These are phyloP conservation scores for Lyophyllum atratum DNA, from an alignment of 768 basidiomycete species.

Conservation along the genomic window DNA sequence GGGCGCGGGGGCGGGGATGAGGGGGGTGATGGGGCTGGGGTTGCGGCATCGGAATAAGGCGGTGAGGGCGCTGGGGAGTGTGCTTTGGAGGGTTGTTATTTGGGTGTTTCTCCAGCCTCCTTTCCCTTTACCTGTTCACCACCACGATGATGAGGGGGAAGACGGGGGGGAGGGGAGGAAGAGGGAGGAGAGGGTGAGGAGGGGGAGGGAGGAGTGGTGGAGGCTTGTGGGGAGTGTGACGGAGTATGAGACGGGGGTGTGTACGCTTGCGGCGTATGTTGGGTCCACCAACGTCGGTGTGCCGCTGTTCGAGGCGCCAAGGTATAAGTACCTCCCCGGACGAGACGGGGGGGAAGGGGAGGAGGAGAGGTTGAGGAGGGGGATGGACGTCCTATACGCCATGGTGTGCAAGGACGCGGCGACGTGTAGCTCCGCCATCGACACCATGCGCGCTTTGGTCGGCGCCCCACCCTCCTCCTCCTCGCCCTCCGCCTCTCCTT, in stretches of 20 bases:
- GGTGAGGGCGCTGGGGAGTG: slow-evolving; percentile 59
- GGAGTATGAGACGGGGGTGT: slow-evolving; percentile 19
- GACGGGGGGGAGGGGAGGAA: slow-evolving; percentile 24
- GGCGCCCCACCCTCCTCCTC: slow-evolving; percentile 14
- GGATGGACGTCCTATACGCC: slow-evolving; percentile 48
- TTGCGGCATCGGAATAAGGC: slow-evolving; percentile 65
- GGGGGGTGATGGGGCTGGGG: slow-evolving; percentile 53
- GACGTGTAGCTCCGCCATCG: slow-evolving; percentile 56
- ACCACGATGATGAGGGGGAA: slow-evolving; percentile 29
- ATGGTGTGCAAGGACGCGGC: slow-evolving; percentile 61
- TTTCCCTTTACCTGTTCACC: slow-evolving; percentile 29
- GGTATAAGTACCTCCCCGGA: neutral
- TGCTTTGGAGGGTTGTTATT: slow-evolving; percentile 64
- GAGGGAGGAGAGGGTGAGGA: slow-evolving; percentile 26
- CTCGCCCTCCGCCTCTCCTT: neutral
- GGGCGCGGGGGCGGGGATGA: slow-evolving; percentile 46
- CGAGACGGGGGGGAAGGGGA: slow-evolving; percentile 11
- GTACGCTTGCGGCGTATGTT: slow-evolving; percentile 17
- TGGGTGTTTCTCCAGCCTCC: slow-evolving; percentile 70
- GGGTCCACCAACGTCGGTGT: slow-evolving; percentile 13
- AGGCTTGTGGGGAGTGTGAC: slow-evolving; percentile 47
- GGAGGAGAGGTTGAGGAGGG: slow-evolving; percentile 40
- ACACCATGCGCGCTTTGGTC: slow-evolving; percentile 44
- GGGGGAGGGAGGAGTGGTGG: slow-evolving; percentile 34
- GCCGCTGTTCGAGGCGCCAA: slow-evolving; percentile 4